Conservation (phyloP, 306 rosid species). For the Quercus mongolica region DNA sequence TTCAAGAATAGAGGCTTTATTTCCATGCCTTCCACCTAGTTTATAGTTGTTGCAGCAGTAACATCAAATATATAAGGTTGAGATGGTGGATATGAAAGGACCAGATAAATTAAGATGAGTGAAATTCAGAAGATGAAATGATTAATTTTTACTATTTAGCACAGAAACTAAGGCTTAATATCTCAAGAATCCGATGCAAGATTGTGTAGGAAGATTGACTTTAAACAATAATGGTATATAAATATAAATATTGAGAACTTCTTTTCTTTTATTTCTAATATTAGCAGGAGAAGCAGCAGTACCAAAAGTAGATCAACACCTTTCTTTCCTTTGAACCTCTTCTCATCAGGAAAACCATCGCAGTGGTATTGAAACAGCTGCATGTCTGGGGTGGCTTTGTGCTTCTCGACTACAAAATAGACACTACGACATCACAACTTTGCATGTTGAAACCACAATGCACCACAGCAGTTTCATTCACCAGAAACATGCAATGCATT, state of each 20-base stretch:
- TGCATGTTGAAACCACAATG: slow-evolving; percentile 91
- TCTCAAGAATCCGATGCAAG: background rate
- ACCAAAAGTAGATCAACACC: slow-evolving; percentile 34
- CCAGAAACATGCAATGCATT: slow-evolving; percentile 28
- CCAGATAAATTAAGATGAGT: background rate
- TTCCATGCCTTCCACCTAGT: no score
- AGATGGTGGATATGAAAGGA: background rate
- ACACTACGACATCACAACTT: slow-evolving; percentile 66
- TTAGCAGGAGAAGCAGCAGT: background rate
- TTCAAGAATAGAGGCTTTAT: background rate
- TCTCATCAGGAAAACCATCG: slow-evolving; percentile 79
- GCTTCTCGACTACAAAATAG: slow-evolving; percentile 86
- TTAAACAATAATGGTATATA: background rate
- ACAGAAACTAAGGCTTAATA: background rate
- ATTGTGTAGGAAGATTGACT: background rate
- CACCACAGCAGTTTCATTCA: slow-evolving; percentile 45
- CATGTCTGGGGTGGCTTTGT: slow-evolving; percentile 89
- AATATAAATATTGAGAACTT: background rate
- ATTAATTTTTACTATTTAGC: background rate
- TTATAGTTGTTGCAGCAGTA: background rate
- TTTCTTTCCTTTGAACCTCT: slow-evolving; percentile 82
- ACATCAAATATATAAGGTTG: background rate
- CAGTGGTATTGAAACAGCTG: slow-evolving; percentile 71
- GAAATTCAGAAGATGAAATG: background rate
- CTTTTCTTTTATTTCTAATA: background rate